A percentile compares a stretch with the other conserved stretches of the same genome.
These are phyloP conservation scores for Starmerella scarabaei DNA, from an alignment of 805 yeast genomes.

Conservation along the genomic window DNA sequence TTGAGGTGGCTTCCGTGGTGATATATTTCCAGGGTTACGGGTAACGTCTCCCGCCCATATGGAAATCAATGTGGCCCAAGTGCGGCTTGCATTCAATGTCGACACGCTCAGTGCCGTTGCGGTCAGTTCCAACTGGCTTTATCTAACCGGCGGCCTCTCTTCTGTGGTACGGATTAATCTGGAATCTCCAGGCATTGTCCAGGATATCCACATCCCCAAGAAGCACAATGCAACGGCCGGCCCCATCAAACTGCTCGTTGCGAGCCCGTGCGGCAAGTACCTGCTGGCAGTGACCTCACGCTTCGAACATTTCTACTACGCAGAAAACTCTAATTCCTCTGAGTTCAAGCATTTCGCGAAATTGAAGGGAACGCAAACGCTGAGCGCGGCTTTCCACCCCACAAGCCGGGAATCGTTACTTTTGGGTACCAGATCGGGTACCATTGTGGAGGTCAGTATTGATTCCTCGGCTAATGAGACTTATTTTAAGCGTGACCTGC, in stretches of 20 bases:
- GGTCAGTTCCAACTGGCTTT: constrained; percentile 44
- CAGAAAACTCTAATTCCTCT: constrained; percentile 31
- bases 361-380: constrained; percentile 35
- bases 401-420: constrained; percentile 37
- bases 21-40: not conserved
- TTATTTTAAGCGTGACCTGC: constrained; percentile 32
- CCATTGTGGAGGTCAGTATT: constrained; percentile 35
- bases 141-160: constrained; percentile 41
- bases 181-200: constrained; percentile 49
- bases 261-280: constrained; percentile 43
- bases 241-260: constrained; percentile 30
- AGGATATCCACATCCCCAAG: constrained; percentile 26
- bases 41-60: constrained; percentile 18
- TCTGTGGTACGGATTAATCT: constrained; percentile 51
- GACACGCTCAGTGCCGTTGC: constrained; percentile 37
- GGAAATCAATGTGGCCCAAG: constrained; percentile 27
- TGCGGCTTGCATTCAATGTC: constrained; percentile 41
- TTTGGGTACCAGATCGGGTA: constrained; percentile 38
- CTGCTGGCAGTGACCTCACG: constrained; percentile 37
- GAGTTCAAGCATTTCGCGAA: constrained; percentile 35
- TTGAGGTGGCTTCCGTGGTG: no score
- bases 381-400: constrained; percentile 33
- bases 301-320: constrained; percentile 33
- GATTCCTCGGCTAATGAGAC: constrained; percentile 33
- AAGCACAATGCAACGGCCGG: constrained; percentile 23